Base-by-base conservation (phyloP, 805 yeast species). In the Kazachstania psychrophila region DNA sequence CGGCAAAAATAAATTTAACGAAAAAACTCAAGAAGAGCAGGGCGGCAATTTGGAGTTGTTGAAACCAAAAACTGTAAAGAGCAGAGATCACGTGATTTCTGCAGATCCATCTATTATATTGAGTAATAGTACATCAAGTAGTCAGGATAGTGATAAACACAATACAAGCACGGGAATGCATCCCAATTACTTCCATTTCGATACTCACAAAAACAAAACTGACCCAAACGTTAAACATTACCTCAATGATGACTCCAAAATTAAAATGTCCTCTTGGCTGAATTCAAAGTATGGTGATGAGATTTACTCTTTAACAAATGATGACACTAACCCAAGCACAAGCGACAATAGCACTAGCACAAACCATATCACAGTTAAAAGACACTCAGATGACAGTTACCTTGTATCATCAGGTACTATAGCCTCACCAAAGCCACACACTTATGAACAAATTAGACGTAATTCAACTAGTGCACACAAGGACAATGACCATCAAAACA, bases 171-270 rank as follows among this genome's bases (percentile, higher is more conserved):
- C 23, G 28, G 49, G 49, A 13, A 40, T 49, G 28, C 49, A 49
- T 5, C 57, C 57, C 10, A 45, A 41, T 13, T 43, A 48, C 19
- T 42, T 52, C 23, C 44, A 47, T 38, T 52, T 52, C 36, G 50
- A 52, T 24, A 42, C 38, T 32, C 45, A 45, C 28, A 45, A 47
- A 13, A 37, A 44, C 18, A 45, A 42, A 12, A 51, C 53, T 7
- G 57, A 52, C 31, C 57, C 57, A 14, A 41, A 45, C 24, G 53
- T 46, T 5, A 41, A 39, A 31, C 40, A 36, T 28, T 48, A 46
- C 28, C 28, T 40, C 35, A 28, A 35, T 37, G 41, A 41, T 11
- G 39, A 41, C 24, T 40, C 43, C 37, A 35, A 20, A n/a, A 31
- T 39, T 18, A 35, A 27, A 11, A 39, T 55, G 19, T 45, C 57